Evolutionary conservation across 106 monocot genomes (phyloP).

Genomic region (Xerophyta viscosa): DNA sequence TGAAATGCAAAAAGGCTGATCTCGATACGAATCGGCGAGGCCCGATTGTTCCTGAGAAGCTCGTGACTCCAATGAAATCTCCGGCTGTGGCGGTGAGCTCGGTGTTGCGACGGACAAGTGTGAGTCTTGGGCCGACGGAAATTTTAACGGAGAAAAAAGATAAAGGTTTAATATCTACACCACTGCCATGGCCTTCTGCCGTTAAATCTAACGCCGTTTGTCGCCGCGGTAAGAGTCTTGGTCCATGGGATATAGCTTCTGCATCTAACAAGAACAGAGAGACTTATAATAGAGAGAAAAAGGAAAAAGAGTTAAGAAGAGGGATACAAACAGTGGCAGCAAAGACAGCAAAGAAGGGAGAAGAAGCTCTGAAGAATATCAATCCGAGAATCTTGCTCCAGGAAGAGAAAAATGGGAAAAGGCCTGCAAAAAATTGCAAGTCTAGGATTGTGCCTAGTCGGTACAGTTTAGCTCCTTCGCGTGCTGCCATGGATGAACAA

Average conservation of each 20-base stretch:
- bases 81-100: constrained; percentile 4
- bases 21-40: constrained; percentile 21
- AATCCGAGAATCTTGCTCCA: constrained; percentile 41
- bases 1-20: constrained; percentile 48
- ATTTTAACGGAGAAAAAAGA: constrained; percentile 7
- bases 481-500: constrained; percentile 7
- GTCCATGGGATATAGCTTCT: constrained; percentile 51
- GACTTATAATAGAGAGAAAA: too few relatives aligned
- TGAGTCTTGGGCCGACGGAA: constrained; percentile 37
- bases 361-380: not conserved
- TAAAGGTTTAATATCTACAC: not conserved
- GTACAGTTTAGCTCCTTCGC: constrained; percentile 34
- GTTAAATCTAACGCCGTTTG: not conserved
- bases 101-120: constrained; percentile 8
- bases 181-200: constrained; percentile 2
- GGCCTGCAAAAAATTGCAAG: constrained; percentile 23
- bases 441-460: constrained; percentile 66
- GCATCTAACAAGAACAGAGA: constrained; percentile 30
- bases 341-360: constrained; percentile 6
- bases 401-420: constrained; percentile 17
- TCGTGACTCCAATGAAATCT: constrained; percentile 26
- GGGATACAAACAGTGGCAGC: too few relatives aligned
- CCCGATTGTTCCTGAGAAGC: constrained; percentile 53
- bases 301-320: too few relatives aligned
- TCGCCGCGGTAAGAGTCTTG: constrained; percentile 52